Base-by-base conservation (phyloP, 768 basidiomycete genomes). In the Suillus cothurnatus region DNA sequence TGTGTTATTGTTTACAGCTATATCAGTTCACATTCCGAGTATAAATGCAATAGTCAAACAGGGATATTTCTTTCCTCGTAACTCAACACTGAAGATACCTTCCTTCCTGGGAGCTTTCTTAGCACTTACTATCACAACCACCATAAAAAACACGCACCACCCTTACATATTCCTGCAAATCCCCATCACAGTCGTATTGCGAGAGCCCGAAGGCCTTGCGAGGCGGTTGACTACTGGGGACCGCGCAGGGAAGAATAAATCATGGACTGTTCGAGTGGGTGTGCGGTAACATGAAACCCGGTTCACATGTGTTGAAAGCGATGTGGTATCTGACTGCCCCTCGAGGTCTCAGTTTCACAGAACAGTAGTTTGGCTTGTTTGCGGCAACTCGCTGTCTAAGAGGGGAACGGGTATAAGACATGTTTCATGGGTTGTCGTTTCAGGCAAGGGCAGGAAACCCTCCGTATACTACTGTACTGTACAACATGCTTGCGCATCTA, bases 291-390 rank as follows among this genome's bases (percentile, higher is more conserved):
- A 43, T 75, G 47, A 66, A 63, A 6, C 70, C 69, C 12, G 72
- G 72, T 19, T 71, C 69, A 64, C 64, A 67, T 59, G 63, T 72
- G 28, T 63, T 78, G n/a, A n/a, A n/a, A n/a, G n/a, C 71, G 0
- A 66, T 72, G 6, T 78, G 72, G 70, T 72, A 76, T 26, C 70
- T 77, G 32, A 68, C 67, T 53, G 70, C 69, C 1, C 74, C 77
- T 9, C 50, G 62, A 11, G 69, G 68, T 9, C 14, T 76, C 32
- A 64, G 67, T 14, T 36, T 67, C 12, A 21, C 45, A 2, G 70
- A 73, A 58, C 63, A 71, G 19, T 60, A 31, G 14, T 64, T 21
- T 19, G 32, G 19, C 32, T 6, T 55, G 31, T 32, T 32, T 21
- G 28, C 19, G 19, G 28, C 28, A 2, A 19, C 17, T 31, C 3